Evolutionary conservation across 768 basidiomycete species (phyloP).

Genomic region (Leccinum pellstonianum): DNA sequence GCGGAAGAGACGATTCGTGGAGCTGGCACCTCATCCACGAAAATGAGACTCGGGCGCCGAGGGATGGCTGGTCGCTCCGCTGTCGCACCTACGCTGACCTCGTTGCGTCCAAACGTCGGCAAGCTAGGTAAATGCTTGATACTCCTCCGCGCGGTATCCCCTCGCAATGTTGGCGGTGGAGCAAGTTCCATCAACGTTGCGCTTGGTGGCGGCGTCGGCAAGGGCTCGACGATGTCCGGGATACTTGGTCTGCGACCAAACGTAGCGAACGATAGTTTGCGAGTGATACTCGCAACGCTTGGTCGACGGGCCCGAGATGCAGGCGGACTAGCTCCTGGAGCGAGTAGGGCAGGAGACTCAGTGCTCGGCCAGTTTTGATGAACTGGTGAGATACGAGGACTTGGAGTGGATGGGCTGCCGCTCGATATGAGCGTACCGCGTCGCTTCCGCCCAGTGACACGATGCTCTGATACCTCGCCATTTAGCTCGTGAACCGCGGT

Average conservation of each 20-base stretch:
- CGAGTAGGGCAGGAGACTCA: conserved; percentile 16
- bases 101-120: conserved; percentile 17
- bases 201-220: conserved; percentile 20
- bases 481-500: conserved; percentile 13
- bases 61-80: not conserved
- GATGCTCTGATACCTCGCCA: conserved; percentile 4
- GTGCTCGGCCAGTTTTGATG: conserved; percentile 24
- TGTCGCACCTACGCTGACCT: not conserved
- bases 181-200: conserved; percentile 16
- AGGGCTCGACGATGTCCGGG: conserved; percentile 20
- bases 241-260: conserved; percentile 28
- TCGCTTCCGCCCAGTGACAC: conserved; percentile 5
- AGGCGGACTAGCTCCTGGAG: conserved; percentile 10
- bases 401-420: conserved; percentile 22
- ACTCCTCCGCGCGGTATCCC: conserved; percentile 4
- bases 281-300: conserved; percentile 32
- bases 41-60: conserved; percentile 18
- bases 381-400: conserved; percentile 14
- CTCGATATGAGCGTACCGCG: conserved; percentile 1
- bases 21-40: not conserved
- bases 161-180: conserved; percentile 15
- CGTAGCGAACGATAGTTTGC: conserved; percentile 32
- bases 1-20: conserved; percentile 2
- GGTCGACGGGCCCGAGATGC: conserved; percentile 18
- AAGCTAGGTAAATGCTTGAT: conserved; percentile 28